Conservation (phyloP, 345 rosid species). For the Laguncularia racemosa region DNA sequence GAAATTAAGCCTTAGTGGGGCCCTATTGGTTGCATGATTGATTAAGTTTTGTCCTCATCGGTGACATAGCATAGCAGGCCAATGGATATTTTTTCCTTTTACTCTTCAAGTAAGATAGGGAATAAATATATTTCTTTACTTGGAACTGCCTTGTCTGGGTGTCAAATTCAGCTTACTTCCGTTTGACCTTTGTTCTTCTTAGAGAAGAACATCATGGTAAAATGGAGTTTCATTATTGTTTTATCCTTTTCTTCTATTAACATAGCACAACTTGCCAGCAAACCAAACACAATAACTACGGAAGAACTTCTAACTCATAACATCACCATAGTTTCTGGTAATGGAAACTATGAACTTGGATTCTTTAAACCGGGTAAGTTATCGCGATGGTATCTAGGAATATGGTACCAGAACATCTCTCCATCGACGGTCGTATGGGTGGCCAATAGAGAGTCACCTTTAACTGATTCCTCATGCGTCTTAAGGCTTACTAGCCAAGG, state of each 20-base stretch:
- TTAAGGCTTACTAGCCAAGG: slow-evolving; percentile 5
- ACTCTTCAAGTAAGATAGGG: too few relatives aligned
- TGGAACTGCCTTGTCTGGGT: too few relatives aligned
- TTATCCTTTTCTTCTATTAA: background rate
- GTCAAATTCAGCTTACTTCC: too few relatives aligned
- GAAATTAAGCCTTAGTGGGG: background rate
- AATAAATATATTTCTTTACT: too few relatives aligned
- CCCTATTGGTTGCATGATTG: too few relatives aligned
- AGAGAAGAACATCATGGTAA: too few relatives aligned
- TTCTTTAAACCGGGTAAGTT: slow-evolving; percentile 19
- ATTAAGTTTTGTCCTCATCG: too few relatives aligned
- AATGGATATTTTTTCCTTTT: too few relatives aligned
- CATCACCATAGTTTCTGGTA: slow-evolving; percentile 15
- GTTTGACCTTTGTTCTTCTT: too few relatives aligned
- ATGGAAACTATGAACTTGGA: slow-evolving; percentile 21
- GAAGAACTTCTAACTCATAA: slow-evolving; percentile 11
- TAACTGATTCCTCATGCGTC: slow-evolving; percentile 9
- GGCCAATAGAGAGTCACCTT: slow-evolving; percentile 17
- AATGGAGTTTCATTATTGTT: too few relatives aligned
- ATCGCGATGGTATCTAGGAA: slow-evolving; percentile 16
- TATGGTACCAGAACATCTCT: slow-evolving; percentile 18
- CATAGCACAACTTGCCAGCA: background rate
- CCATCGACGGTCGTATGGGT: slow-evolving; percentile 15
- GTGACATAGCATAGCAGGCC: too few relatives aligned
- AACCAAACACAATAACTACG: background rate